These are phyloP conservation scores for Kentomonas sorsogonicus DNA, from an alignment of 208 protist species.

Conservation along the genomic window DNA sequence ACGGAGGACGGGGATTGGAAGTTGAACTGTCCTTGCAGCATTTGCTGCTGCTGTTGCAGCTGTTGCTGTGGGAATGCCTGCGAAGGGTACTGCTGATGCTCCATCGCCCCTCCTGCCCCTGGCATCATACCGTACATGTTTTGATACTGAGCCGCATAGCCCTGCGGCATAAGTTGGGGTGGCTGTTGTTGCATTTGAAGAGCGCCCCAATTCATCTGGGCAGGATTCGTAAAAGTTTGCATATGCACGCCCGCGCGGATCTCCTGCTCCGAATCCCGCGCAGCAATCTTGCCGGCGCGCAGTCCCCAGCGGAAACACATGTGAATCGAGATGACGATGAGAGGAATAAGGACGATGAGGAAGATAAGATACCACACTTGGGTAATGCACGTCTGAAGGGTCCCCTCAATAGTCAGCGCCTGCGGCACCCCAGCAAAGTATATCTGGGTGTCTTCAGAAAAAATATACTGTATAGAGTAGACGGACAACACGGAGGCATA, in stretches of 20 bases:
- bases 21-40: no score
- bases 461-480: constrained; percentile 41
- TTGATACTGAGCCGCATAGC: no score
- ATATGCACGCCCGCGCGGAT: constrained; percentile 65
- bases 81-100: background rate
- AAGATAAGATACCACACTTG: constrained; percentile 86
- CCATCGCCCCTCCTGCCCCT: background rate
- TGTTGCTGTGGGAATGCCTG: constrained; percentile 2
- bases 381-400: constrained; percentile 27
- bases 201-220: no score
- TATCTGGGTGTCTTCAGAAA: constrained; percentile 25
- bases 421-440: constrained; percentile 28
- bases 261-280: constrained; percentile 43
- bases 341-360: constrained; percentile 58
- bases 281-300: constrained; percentile 35
- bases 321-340: constrained; percentile 50
- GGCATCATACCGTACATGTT: no score
- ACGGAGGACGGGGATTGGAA: no score
- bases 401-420: constrained; percentile 21
- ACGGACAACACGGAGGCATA: constrained; percentile 40
- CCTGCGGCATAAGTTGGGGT: no score
- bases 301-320: constrained; percentile 43
- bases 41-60: background rate
- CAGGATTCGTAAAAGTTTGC: no score
- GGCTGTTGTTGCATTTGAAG: constrained; percentile 1